Percentiles rank a stretch among this genome's conserved stretches.
These are phyloP conservation scores for Ogataea parapolymorpha DNA, from an alignment of 805 yeast genomes.

Conservation along the genomic window DNA sequence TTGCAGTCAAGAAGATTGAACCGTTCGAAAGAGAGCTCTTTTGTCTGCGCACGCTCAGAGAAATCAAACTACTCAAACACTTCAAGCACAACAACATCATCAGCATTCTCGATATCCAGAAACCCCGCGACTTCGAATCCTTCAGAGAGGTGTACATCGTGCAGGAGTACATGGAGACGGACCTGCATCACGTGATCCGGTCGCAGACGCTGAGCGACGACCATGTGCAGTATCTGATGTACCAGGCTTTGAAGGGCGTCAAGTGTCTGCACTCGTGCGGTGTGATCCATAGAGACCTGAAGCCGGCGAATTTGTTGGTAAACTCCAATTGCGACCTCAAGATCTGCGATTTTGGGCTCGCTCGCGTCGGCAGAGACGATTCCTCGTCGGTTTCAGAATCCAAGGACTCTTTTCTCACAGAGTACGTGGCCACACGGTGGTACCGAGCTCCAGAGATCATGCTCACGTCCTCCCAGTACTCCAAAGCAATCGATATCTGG, in stretches of 20 bases:
- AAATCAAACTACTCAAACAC: slow-evolving; percentile 59
- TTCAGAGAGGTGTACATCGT: slow-evolving; percentile 72
- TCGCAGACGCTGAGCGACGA: slow-evolving; percentile 58
- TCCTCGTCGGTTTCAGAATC: slow-evolving; percentile 30
- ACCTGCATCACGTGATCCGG: slow-evolving; percentile 59
- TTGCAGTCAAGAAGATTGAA: slow-evolving; percentile 74
- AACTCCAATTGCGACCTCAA: slow-evolving; percentile 72
- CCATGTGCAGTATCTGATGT: slow-evolving; percentile 66
- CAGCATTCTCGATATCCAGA: slow-evolving; percentile 61
- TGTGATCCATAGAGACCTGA: slow-evolving; percentile 73
- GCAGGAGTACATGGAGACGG: slow-evolving; percentile 78
- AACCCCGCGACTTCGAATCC: slow-evolving; percentile 53
- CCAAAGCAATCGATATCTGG: slow-evolving; percentile 79
- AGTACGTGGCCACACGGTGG: slow-evolving; percentile 84
- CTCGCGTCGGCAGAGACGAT: slow-evolving; percentile 52
- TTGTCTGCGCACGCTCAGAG: slow-evolving; percentile 68
- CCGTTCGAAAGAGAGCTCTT: slow-evolving; percentile 66
- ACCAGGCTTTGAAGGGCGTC: slow-evolving; percentile 67
- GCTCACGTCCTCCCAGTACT: slow-evolving; percentile 68
- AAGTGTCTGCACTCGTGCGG: slow-evolving; percentile 69
- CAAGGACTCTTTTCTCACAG: slow-evolving; percentile 51
- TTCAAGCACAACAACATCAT: slow-evolving; percentile 76
- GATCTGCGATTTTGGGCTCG: slow-evolving; percentile 76
- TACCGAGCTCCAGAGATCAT: slow-evolving; percentile 82
- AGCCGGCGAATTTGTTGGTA: slow-evolving; percentile 67